Base-by-base conservation (phyloP, 2,329 filamentous ascomycete genomes). In the Paecilomyces variotii region DNA sequence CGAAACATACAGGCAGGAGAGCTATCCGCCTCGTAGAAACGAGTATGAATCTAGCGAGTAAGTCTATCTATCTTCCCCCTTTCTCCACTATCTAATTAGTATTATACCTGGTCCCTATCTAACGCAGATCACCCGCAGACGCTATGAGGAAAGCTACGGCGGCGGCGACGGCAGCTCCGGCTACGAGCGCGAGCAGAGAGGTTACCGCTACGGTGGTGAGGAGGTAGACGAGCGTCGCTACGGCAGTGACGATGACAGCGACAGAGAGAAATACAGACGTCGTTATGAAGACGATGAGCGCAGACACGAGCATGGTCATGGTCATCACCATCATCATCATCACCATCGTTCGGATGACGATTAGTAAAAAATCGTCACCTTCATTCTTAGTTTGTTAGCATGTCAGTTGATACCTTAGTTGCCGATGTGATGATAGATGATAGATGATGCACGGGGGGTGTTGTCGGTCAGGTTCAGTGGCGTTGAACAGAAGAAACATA, bases 311-410 rank as follows among this genome's bases (percentile, higher is more conserved):
- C 57, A 59, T 28, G 57, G 56, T 27, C 64, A 59, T 34, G 65
- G 61, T 28, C 64, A 62, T 53, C 65, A 62, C 19, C 62, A 57
- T 9, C 65, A 62, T 54, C 64, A 64, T 51, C 62, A 63, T 34
- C 65, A 65, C 19, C 64, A 57, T 45, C 58, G 56, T 27, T 67
- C 64, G 24, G 61, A 68, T 56, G 59, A 50, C 27, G 56, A 57
- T 26, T 53, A 57, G 50, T 59, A 56, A 26, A 30, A n/a, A 56
- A 56, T 55, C 28, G 28, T 30, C 5, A 52, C 9, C 53, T 55
- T 24, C 26, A 52, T 7, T 27, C 34, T 30, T 19, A 19, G 1
- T 19, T 19, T 19, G 19, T 19, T 19, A 19, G 19, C 19, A 19
- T 19, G 19, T 19, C 19, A 19, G 19, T 19, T 19, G 19, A 19